Percentiles rank a stretch among this genome's conserved stretches.
These are phyloP conservation scores for Lactarius akahatsu DNA, from an alignment of 768 basidiomycete species.

Conservation along the genomic window DNA sequence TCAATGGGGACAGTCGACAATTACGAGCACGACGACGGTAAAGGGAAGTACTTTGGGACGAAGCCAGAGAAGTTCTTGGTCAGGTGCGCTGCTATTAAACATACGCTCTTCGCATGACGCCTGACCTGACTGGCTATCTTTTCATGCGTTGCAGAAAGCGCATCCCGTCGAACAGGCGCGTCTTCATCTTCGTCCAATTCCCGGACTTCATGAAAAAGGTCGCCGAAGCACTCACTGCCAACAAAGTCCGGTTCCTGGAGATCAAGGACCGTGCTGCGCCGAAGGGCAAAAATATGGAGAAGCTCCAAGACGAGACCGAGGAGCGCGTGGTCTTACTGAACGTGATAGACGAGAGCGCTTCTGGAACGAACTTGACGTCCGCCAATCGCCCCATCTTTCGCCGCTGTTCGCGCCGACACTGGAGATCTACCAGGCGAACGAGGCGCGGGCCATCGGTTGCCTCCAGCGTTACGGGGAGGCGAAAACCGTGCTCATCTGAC, in stretches of 20 bases:
- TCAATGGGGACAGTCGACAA: slow-evolving; percentile 77
- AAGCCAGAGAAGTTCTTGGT: slow-evolving; percentile 81
- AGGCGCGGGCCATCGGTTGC: too few relatives aligned
- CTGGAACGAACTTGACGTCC: too few relatives aligned
- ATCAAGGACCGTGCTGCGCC: slow-evolving; percentile 79
- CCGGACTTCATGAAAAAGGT: slow-evolving; percentile 93
- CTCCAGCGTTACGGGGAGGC: too few relatives aligned
- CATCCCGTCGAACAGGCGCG: slow-evolving; percentile 73
- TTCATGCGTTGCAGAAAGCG: slow-evolving; percentile 50
- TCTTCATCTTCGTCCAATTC: slow-evolving; percentile 96
- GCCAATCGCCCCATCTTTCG: too few relatives aligned
- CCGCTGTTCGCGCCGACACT: too few relatives aligned
- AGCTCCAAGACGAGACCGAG: too few relatives aligned
- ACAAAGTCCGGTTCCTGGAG: slow-evolving; percentile 74
- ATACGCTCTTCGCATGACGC: background rate
- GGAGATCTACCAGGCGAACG: too few relatives aligned
- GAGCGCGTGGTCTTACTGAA: too few relatives aligned
- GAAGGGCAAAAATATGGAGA: too few relatives aligned
- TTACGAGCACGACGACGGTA: slow-evolving; percentile 64
- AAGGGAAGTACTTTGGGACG: slow-evolving; percentile 75
- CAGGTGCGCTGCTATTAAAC: slow-evolving; percentile 47
- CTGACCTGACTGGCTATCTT: background rate
- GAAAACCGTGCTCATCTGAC: too few relatives aligned
- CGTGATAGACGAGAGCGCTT: too few relatives aligned
- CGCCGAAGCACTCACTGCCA: slow-evolving; percentile 69